A percentile compares a stretch with the other conserved stretches of the same genome.
Evolutionary conservation across 2,329 filamentous ascomycete genomes (phyloP).

Genomic region (Cladophialophora immunda): DNA sequence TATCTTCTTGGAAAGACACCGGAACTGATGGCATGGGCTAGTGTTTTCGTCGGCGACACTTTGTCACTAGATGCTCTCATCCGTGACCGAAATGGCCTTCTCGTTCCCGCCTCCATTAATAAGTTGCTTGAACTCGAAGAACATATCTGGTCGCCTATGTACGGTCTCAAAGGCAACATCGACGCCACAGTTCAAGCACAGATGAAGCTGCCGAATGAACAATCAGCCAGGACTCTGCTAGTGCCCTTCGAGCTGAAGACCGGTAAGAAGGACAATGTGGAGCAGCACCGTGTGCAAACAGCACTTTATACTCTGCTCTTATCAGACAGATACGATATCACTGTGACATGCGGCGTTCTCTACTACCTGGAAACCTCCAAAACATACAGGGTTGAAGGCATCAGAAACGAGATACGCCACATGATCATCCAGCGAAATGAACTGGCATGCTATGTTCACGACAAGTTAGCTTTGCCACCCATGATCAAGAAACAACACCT

Average conservation of each 20-base stretch:
- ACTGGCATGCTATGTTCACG: conserved; percentile 82
- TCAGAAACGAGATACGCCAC: conserved; percentile 87
- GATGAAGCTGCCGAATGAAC: conserved; percentile 73
- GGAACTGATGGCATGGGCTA: conserved; percentile 83
- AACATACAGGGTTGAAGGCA: conserved; percentile 82
- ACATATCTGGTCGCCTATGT: conserved; percentile 98
- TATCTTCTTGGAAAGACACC: conserved; percentile 84
- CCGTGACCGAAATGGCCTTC: conserved; percentile 79
- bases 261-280: conserved; percentile 78
- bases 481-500: conserved; percentile 85
- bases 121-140: conserved; percentile 97
- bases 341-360: conserved; percentile 86
- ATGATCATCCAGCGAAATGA: conserved; percentile 98
- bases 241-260: conserved; percentile 97
- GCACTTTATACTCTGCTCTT: conserved; percentile 91
- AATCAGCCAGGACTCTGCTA: conserved; percentile 71
- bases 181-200: conserved; percentile 93
- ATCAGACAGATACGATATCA: conserved; percentile 91
- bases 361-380: conserved; percentile 95
- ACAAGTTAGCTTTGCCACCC: conserved; percentile 81
- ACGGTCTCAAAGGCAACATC: conserved; percentile 95
- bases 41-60: conserved; percentile 75
- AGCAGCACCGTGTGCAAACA: conserved; percentile 89
- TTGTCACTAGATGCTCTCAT: conserved; percentile 77
- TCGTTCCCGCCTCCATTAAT: conserved; percentile 82